Base-by-base conservation (phyloP, 805 yeast genomes). In the Teunomyces aglyptinius region DNA sequence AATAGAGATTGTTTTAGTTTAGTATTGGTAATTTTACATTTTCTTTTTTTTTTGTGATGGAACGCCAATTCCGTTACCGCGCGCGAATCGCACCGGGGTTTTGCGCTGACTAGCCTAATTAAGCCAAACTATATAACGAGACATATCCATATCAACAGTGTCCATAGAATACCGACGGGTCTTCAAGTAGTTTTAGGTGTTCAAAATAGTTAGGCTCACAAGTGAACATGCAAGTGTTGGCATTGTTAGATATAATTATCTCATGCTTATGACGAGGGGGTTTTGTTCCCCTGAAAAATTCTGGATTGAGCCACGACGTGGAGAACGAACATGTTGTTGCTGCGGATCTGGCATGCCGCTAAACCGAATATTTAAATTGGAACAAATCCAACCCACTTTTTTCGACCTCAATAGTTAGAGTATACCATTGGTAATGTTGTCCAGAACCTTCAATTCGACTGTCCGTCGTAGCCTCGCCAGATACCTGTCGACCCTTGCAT, bases 401-500 rank as follows among this genome's bases (percentile, higher is more conserved):
- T 38, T 22, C 8, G 29, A 3, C 8, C 19, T 11, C 3, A 36
- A 2, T n/a, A 10, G n/a, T 22, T 12, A 11, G 11, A 20, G 38
- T 41, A 33, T 22, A 24, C 18, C 22, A 24, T 38, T 18, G 26
- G 26, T 10, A 26, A 38, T 38, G 31, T 26, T 38, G 32, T 27
- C 42, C 42, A 38, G 42, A 38, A 38, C 22, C 5, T 6, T 41
- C 22, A 19, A 8, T 11, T 20, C 35, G 29, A 15, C 38, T 28
- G 43, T 33, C 12, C 41, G 45, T 20, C 44, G 47, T 15, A 27
- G 24, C 13, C 39, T 36, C 12, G 43, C 47, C 41, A 46, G 48
- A 34, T 29, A 31, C 41, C 49, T 41, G 43, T 34, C 52, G 22
- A 44, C 51, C 5, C 31, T 52, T 6, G 27, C 52, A 41, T 61